Evolutionary conservation across 139 green algal species (phyloP).

Genomic region (Monoraphidium neglectum): DNA sequence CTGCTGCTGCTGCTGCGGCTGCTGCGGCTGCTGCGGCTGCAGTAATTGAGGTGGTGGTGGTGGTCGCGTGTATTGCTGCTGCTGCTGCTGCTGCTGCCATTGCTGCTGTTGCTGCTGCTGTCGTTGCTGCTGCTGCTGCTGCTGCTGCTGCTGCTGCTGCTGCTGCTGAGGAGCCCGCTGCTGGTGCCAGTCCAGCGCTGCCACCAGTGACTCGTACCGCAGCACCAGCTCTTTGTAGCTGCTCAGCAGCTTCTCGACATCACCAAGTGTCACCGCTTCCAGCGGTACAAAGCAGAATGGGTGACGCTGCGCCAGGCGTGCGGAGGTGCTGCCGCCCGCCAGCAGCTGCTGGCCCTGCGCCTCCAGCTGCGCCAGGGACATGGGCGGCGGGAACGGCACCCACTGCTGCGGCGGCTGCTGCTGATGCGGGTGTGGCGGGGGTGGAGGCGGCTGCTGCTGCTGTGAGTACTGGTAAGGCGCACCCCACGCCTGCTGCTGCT

Average conservation of each 20-base stretch:
- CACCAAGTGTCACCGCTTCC: conserved; percentile 62
- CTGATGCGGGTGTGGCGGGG: neutral
- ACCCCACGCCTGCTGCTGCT: conserved; percentile 1
- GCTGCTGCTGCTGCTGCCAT: conserved; percentile 10
- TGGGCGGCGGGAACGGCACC: neutral
- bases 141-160: conserved; percentile 8
- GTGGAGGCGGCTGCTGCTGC: conserved; percentile 1
- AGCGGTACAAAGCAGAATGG: conserved; percentile 67
- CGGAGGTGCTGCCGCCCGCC: neutral
- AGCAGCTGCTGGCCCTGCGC: conserved; percentile 41
- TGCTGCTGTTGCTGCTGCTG: neutral
- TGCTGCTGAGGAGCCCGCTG: neutral
- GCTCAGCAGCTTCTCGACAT: conserved; percentile 73
- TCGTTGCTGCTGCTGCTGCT: conserved; percentile 6
- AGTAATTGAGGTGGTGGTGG: neutral
- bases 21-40: neutral
- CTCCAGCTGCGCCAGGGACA: conserved; percentile 58
- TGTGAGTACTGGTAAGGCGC: neutral
- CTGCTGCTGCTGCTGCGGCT: neutral
- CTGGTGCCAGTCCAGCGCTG: conserved; percentile 11
- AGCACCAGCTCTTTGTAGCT: conserved; percentile 83
- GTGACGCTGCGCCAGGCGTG: conserved; percentile 47
- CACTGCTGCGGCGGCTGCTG: neutral
- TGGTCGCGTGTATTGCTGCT: neutral
- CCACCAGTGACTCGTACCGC: conserved; percentile 59